A percentile compares a stretch with the other conserved stretches of the same genome.
phyloP scores from a whole-genome alignment of 371 early-diverging fungal species.

The Apophysomyces sp. region DNA sequence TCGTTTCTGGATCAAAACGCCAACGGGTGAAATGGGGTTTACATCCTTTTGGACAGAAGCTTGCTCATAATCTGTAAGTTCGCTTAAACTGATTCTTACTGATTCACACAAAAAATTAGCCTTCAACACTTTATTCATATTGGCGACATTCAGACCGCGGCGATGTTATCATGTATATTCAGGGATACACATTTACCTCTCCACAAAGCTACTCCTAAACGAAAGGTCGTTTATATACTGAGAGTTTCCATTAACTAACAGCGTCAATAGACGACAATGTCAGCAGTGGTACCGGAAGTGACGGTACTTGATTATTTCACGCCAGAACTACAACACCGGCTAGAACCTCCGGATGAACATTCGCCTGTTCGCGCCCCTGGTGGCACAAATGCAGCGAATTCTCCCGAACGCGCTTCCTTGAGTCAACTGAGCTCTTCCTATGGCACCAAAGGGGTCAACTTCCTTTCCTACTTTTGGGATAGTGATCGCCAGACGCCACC shows the following conservation, averaged over 20 bases:
- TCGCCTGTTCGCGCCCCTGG: neutral
- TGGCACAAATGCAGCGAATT: neutral
- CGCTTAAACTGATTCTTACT: neutral
- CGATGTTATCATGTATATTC: conserved; percentile 80
- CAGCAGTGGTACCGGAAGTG: conserved; percentile 10
- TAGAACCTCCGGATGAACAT: neutral
- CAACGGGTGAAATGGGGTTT: conserved; percentile 64
- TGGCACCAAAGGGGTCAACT: conserved; percentile 23
- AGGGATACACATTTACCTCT: conserved; percentile 22
- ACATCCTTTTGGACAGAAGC: conserved; percentile 70
- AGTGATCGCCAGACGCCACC: conserved; percentile 16
- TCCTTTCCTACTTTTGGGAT: conserved; percentile 40
- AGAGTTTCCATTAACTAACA: neutral
- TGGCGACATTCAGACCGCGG: conserved; percentile 85
- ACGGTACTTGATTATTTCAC: conserved; percentile 30
- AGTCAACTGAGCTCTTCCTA: conserved; percentile 35
- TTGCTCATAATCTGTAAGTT: conserved; percentile 64
- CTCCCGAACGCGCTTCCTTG: conserved; percentile 15
- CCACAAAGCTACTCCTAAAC: neutral
- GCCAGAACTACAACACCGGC: conserved; percentile 8
- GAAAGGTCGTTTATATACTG: neutral
- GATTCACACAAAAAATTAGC: conserved; percentile 29
- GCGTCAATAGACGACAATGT: neutral
- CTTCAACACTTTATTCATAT: conserved; percentile 61
- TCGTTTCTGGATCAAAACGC: neutral